phyloP scores from a whole-genome alignment of 352 stramenopile genomes.

The Saprolegnia parasitica region DNA sequence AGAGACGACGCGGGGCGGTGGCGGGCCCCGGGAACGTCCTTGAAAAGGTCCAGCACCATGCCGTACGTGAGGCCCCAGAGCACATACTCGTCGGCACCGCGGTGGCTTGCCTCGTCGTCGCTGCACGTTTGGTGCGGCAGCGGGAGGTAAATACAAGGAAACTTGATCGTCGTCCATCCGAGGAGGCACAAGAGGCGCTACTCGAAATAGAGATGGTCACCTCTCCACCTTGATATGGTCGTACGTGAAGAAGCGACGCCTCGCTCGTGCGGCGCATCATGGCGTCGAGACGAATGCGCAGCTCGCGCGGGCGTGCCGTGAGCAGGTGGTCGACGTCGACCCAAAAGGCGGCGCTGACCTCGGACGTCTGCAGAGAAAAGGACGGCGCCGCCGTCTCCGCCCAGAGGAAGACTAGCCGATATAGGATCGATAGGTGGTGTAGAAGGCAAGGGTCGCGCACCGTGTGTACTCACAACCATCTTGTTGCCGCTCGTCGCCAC shows the following conservation, averaged over 20 bases:
- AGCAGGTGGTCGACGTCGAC: background rate
- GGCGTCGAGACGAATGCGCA: background rate
- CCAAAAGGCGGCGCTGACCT: conserved; percentile 22
- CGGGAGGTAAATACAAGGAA: conserved; percentile 22
- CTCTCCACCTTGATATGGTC: too few species aligned
- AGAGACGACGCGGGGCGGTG: background rate
- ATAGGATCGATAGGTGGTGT: background rate
- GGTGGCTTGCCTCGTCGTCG: background rate
- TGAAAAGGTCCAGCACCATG: conserved; percentile 7
- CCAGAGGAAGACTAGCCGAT: conserved; percentile 11
- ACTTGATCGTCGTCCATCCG: background rate
- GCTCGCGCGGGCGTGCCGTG: background rate
- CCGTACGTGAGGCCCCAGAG: conserved; percentile 25
- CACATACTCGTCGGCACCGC: conserved; percentile 8
- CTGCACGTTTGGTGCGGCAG: background rate
- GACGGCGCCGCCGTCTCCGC: background rate
- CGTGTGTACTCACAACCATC: conserved; percentile 14
- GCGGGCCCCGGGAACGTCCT: background rate
- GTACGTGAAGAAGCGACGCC: background rate
- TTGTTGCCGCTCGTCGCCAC: background rate
- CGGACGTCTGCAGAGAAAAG: background rate
- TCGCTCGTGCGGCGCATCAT: conserved; percentile 1
- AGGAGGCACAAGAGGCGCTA: background rate
- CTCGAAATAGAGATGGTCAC: too few species aligned
- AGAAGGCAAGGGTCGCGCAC: background rate